Percentiles rank a stretch among this genome's conserved stretches.
phyloP scores from a whole-genome alignment of 306 rosid genomes.

The Prunus davidiana region DNA sequence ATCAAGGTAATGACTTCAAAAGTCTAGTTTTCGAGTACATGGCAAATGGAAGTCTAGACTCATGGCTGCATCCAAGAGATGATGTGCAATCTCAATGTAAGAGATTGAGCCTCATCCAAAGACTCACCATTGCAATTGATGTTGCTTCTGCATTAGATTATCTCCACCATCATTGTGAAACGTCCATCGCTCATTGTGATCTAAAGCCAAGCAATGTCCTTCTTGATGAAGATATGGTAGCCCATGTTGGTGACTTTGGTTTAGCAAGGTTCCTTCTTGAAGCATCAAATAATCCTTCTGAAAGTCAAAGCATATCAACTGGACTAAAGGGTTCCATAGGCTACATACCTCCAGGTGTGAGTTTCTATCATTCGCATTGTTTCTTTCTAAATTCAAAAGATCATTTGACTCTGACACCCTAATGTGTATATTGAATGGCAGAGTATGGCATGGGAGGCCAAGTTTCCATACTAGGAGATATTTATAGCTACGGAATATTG shows the following conservation, averaged over 20 bases:
- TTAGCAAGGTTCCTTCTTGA: constrained; percentile 26
- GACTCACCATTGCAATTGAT: constrained; percentile 29
- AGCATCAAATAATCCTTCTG: constrained; percentile 16
- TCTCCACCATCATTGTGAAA: constrained; percentile 29
- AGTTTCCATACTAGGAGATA: constrained; percentile 26
- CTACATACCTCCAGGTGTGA: constrained; percentile 37
- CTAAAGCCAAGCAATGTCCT: no score
- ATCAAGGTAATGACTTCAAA: constrained; percentile 37
- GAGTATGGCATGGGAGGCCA: constrained; percentile 37
- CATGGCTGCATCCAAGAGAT: constrained; percentile 30
- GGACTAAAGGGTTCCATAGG: constrained; percentile 34
- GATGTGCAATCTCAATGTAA: neutral
- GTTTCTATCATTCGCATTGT: neutral
- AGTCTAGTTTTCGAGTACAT: constrained; percentile 39
- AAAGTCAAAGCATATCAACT: constrained; percentile 3
- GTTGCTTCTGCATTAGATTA: constrained; percentile 37
- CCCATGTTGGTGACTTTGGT: constrained; percentile 36
- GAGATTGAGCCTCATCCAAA: constrained; percentile 30
- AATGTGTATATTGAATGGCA: neutral
- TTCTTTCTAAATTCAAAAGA: neutral
- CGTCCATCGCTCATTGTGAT: constrained; percentile 30
- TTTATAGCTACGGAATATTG: constrained; percentile 34
- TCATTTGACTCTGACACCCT: neutral
- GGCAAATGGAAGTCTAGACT: constrained; percentile 31
- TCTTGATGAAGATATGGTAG: no score